Conservation (phyloP, 768 basidiomycete genomes). For the Suillus sp. region DNA sequence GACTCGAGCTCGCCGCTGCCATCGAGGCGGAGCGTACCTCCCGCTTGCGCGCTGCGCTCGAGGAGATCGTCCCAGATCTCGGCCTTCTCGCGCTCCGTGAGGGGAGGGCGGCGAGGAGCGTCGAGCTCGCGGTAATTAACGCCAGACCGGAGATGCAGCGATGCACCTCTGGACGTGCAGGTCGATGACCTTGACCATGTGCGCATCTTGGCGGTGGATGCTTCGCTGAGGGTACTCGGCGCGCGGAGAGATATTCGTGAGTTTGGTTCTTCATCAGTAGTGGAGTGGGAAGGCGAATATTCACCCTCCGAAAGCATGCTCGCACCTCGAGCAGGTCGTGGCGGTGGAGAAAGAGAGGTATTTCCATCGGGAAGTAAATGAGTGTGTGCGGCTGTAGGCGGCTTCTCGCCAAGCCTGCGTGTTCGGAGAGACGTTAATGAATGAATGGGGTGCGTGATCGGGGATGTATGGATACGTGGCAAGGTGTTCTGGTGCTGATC, state of each 20-base stretch:
- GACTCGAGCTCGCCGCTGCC: constrained; percentile 46
- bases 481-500: constrained; percentile 29
- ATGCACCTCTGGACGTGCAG: constrained; percentile 17
- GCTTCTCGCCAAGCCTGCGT: constrained; percentile 8
- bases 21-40: constrained; percentile 67
- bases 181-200: constrained; percentile 19
- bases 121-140: constrained; percentile 53
- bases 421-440: constrained; percentile 34
- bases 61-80: constrained; percentile 72
- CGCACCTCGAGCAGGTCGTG: constrained; percentile 21
- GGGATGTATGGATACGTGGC: constrained; percentile 54
- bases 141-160: constrained; percentile 29
- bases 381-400: not conserved
- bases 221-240: constrained; percentile 33
- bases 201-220: constrained; percentile 31
- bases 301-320: constrained; percentile 9
- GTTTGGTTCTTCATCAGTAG: not conserved
- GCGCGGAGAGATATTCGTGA: constrained; percentile 19
- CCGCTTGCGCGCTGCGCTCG: constrained; percentile 65
- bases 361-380: constrained; percentile 21
- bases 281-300: constrained; percentile 9
- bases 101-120: constrained; percentile 35
- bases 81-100: constrained; percentile 72
- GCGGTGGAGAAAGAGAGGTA: constrained; percentile 31
- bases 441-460: constrained; percentile 47